These are phyloP conservation scores for Didymella sp. DNA, from an alignment of 2,329 filamentous ascomycete genomes.

Conservation along the genomic window DNA sequence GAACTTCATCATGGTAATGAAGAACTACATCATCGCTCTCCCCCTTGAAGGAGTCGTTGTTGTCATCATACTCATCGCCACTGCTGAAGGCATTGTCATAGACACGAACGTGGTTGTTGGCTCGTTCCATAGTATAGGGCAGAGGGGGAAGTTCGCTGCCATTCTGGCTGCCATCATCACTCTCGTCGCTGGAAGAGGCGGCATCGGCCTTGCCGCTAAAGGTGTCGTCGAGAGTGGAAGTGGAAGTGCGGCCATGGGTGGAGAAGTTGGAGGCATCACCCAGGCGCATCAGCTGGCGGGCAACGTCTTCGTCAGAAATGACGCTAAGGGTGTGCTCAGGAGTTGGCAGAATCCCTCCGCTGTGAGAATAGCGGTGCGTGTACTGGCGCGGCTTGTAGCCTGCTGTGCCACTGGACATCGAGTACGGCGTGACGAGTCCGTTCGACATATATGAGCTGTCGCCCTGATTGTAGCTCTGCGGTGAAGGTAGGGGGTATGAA, in stretches of 20 bases:
- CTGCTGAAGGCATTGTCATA: conserved; percentile 62
- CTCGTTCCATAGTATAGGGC: conserved; percentile 35
- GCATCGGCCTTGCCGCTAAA: conserved; percentile 89
- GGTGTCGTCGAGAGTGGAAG: conserved; percentile 90
- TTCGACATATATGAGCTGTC: conserved; percentile 46
- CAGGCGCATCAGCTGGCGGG: conserved; percentile 93
- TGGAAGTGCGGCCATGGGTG: conserved; percentile 83
- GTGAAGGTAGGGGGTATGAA: conserved; percentile 80
- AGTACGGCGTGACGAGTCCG: conserved; percentile 48
- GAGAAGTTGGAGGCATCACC: conserved; percentile 94
- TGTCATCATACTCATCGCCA: conserved; percentile 65
- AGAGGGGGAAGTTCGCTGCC: conserved; percentile 54
- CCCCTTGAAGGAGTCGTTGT: conserved; percentile 61
- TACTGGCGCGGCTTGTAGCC: conserved; percentile 50
- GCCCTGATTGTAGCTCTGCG: conserved; percentile 70
- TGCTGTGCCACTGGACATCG: conserved; percentile 40
- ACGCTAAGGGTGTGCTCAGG: conserved; percentile 98
- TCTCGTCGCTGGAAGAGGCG: conserved; percentile 56
- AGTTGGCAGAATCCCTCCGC: conserved; percentile 76
- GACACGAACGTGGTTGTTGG: conserved; percentile 51
- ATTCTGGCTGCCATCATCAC: conserved; percentile 76
- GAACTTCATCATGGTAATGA: conserved; percentile 45
- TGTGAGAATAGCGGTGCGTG: conserved; percentile 51
- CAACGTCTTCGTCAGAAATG: conserved; percentile 97
- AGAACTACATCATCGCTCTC: conserved; percentile 58